These are phyloP conservation scores for Conticribra weissflogii DNA, from an alignment of 108 stramenopile species.

Conservation along the genomic window DNA sequence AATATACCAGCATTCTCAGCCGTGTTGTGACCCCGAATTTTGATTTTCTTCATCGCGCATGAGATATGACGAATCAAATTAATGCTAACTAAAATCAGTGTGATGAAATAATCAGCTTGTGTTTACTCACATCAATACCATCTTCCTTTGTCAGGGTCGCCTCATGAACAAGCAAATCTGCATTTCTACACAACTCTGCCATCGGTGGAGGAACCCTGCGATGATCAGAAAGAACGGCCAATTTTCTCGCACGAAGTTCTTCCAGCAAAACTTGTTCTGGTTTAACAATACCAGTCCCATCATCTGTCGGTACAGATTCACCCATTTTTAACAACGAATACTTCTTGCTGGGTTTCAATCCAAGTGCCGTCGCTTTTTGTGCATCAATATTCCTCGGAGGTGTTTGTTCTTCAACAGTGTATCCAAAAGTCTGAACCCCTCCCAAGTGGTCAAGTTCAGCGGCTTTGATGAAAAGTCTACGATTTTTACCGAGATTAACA, in stretches of 20 bases:
- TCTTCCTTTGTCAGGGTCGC: conserved; percentile 73
- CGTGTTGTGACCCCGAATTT: conserved; percentile 73
- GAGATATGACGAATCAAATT: conserved; percentile 2
- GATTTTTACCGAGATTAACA: conserved; percentile 7
- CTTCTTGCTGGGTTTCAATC: conserved; percentile 64
- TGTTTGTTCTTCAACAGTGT: conserved; percentile 71
- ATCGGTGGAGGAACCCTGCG: conserved; percentile 63
- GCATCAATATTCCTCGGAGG: conserved; percentile 68
- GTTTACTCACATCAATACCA: conserved; percentile 35
- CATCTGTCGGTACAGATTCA: conserved; percentile 65
- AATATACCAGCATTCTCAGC: conserved; percentile 77
- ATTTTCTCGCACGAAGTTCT: conserved; percentile 57
- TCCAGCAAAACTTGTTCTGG: conserved; percentile 66
- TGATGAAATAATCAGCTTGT: too few species aligned
- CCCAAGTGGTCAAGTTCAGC: conserved; percentile 78
- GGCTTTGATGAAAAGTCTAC: conserved; percentile 63
- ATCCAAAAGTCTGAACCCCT: conserved; percentile 85
- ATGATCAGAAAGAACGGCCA: conserved; percentile 77
- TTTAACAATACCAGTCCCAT: conserved; percentile 51
- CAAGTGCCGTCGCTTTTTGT: conserved; percentile 64
- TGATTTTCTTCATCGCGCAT: conserved; percentile 21
- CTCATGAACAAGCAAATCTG: conserved; percentile 92
- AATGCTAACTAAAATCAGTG: conserved; percentile 2
- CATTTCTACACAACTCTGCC: conserved; percentile 53
- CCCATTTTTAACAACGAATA: conserved; percentile 75